Conservation (phyloP, 495 filamentous ascomycete genomes). For the Hypoxylon fragiforme region DNA sequence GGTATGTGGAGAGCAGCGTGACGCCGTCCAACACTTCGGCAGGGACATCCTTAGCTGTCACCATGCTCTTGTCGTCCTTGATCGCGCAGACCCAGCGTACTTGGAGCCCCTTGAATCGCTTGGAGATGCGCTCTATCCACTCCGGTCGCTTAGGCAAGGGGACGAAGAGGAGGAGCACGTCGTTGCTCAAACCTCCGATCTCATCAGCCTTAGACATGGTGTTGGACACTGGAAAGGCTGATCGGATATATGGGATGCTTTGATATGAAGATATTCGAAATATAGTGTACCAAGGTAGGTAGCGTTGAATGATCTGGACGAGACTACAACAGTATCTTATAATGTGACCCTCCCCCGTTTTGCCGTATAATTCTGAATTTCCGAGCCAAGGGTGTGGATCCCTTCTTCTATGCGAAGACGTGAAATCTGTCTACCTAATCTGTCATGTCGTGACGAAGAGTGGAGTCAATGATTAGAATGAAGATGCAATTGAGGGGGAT, state of each 20-base stretch:
- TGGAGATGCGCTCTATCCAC: slow-evolving; percentile 34
- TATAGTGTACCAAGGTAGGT: too few species aligned
- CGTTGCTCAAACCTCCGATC: slow-evolving; percentile 16
- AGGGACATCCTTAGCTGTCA: not conserved
- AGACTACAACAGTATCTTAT: too few species aligned
- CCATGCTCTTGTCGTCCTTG: not conserved
- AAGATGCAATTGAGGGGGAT: slow-evolving; percentile 12
- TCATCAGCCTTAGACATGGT: slow-evolving; percentile 9
- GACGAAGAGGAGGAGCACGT: slow-evolving; percentile 22
- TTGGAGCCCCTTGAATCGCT: slow-evolving; percentile 33
- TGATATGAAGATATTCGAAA: too few species aligned
- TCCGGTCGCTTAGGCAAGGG: slow-evolving; percentile 14
- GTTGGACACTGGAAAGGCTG: not conserved
- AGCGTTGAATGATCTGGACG: too few species aligned
- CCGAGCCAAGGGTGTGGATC: too few species aligned
- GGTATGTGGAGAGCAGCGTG: slow-evolving; percentile 29
- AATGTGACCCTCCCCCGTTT: too few species aligned
- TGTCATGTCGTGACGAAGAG: not conserved
- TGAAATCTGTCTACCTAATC: too few species aligned
- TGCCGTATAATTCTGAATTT: not conserved
- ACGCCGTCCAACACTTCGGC: slow-evolving; percentile 34
- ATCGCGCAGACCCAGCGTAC: slow-evolving; percentile 34
- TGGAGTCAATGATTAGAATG: not conserved
- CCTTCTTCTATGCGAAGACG: not conserved
- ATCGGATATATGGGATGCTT: not conserved